phyloP scores from a whole-genome alignment of 805 yeast species.

The Candida sithepensis region DNA sequence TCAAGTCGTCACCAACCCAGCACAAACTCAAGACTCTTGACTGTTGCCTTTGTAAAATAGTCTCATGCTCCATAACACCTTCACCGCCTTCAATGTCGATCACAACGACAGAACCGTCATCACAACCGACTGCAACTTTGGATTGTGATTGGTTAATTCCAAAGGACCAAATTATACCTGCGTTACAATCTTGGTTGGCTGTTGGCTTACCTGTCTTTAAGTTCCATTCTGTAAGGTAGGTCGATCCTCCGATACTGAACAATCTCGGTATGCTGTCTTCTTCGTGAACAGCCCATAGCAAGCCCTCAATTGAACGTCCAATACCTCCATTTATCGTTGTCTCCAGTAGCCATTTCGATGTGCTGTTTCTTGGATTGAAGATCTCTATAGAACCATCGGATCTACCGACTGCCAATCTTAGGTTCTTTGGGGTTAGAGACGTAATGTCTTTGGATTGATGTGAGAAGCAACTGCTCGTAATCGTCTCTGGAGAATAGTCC shows the following conservation, averaged over 20 bases:
- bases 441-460: slow-evolving; percentile 42
- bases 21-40: slow-evolving; percentile 74
- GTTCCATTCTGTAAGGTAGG: slow-evolving; percentile 91
- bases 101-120: slow-evolving; percentile 85
- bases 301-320: slow-evolving; percentile 84
- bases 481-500: slow-evolving; percentile 80
- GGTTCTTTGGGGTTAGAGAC: slow-evolving; percentile 46
- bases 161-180: slow-evolving; percentile 92
- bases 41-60: slow-evolving; percentile 77
- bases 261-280: slow-evolving; percentile 57
- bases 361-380: slow-evolving; percentile 69
- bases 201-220: slow-evolving; percentile 67
- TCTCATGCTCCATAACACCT: slow-evolving; percentile 75
- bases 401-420: slow-evolving; percentile 87
- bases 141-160: slow-evolving; percentile 58
- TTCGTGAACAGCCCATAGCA: slow-evolving; percentile 63
- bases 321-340: slow-evolving; percentile 68
- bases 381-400: slow-evolving; percentile 93
- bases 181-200: slow-evolving; percentile 79
- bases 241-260: slow-evolving; percentile 93
- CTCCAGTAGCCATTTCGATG: slow-evolving; percentile 79
- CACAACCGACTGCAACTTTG: slow-evolving; percentile 86
- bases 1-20: slow-evolving; percentile 63
- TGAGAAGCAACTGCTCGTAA: slow-evolving; percentile 79
- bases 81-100: slow-evolving; percentile 82